Base-by-base conservation (phyloP, 305 asterid genomes). In the Ajuga reptans region DNA sequence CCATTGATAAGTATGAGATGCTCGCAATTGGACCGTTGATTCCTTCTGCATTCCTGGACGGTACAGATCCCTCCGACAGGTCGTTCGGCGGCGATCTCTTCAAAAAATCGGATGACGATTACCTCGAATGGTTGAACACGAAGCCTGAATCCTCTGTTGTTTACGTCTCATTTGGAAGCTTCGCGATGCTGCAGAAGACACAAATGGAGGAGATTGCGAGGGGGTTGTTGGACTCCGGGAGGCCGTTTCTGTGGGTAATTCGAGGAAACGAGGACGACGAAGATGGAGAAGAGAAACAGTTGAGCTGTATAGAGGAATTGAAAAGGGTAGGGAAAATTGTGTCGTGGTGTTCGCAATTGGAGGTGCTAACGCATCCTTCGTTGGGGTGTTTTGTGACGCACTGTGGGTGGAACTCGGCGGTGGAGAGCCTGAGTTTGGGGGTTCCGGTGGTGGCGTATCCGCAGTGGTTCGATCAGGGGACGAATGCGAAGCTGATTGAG, bases 141-240 rank as follows among this genome's bases (percentile, higher is more conserved):
- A 76, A 82, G 50, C 73, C 74, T 0, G 69, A 71, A 0, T 66
- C 77, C 1, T 86, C 92, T 0, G 83, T 84, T 21, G 75, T 86
- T 11, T 86, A 86, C 52, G 76, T 86, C 0, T 82, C 89, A 1
- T 86, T 86, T 39, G 91, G 92, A 1, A 86, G 89, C 72, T 0
- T 84, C 8, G 21, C 79, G 41, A 66, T 7, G 34, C 74, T 73
- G 2, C 58, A 79, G 4, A 77, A 66, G 24, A 12, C 51, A 2
- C 85, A 82, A 49, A 75, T 73, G 75, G 87, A 84, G 61, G 83
- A 82, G 81, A 80, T 84, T 0, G 84, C 72, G 0, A 71, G 63
- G 64, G 87, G 75, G 24, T 65, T 86, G 9, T 9, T 80, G 2
- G 69, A 63, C 0, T 55, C 57, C 5, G 17, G 68, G 4, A 68